phyloP scores from a whole-genome alignment of 148 eudicot genomes.

The Salicornia ramosissima region DNA sequence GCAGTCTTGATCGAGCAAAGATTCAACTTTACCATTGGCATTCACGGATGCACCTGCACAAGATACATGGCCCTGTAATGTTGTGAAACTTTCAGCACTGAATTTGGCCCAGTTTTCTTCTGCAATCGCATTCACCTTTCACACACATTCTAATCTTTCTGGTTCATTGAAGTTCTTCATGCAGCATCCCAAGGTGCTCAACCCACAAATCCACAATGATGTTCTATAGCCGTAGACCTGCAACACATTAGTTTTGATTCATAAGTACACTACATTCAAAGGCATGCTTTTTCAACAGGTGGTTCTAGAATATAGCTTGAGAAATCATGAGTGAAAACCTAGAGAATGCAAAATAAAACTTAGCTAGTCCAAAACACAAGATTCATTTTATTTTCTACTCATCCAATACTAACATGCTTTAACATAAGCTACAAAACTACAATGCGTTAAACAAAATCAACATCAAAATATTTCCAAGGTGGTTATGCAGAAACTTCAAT shows the following conservation, averaged over 20 bases:
- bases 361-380: background rate
- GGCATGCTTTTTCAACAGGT: background rate
- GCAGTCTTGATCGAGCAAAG: slow-evolving; percentile 42
- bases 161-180: slow-evolving; percentile 40
- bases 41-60: slow-evolving; percentile 41
- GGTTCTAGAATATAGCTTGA: background rate
- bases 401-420: too few relatives aligned
- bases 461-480: too few relatives aligned
- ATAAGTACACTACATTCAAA: background rate
- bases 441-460: too few relatives aligned
- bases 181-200: slow-evolving; percentile 52
- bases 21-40: slow-evolving; percentile 47
- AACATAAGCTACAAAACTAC: too few relatives aligned
- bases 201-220: slow-evolving; percentile 74
- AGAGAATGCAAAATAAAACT: background rate
- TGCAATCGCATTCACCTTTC: slow-evolving; percentile 53
- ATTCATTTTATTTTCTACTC: too few relatives aligned
- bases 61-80: slow-evolving; percentile 65
- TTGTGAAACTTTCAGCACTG: slow-evolving; percentile 33
- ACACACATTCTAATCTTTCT: slow-evolving; percentile 52
- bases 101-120: slow-evolving; percentile 56
- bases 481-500: too few relatives aligned
- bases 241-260: slow-evolving; percentile 11
- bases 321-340: background rate
- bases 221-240: slow-evolving; percentile 66